phyloP scores from a whole-genome alignment of 2,329 filamentous ascomycete genomes.

The Catunica adiposa region DNA sequence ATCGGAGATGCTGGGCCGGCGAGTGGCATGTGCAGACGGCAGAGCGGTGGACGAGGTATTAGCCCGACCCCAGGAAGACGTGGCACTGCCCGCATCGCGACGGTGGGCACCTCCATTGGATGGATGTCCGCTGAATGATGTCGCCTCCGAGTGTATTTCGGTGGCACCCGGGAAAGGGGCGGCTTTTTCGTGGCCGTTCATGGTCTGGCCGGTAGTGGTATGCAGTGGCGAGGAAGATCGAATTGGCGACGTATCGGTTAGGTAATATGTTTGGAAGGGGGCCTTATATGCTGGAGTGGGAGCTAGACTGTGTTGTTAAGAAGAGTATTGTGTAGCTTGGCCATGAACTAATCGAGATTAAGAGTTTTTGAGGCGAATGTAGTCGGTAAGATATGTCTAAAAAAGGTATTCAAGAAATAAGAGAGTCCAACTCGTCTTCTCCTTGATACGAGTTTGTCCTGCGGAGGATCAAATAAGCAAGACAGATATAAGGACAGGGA shows the following conservation, averaged over 20 bases:
- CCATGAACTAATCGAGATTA: not conserved
- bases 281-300: not conserved
- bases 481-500: not conserved
- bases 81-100: conserved; percentile 19
- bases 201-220: not conserved
- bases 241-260: not conserved
- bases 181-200: conserved; percentile 21
- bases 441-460: not conserved
- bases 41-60: not conserved
- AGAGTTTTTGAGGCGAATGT: not conserved
- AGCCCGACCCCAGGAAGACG: not conserved
- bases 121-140: conserved; percentile 7
- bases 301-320: not conserved
- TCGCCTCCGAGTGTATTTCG: conserved; percentile 23
- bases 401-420: not conserved
- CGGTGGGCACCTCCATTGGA: conserved; percentile 10
- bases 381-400: not conserved
- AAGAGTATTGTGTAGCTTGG: too few relatives aligned
- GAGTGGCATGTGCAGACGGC: conserved; percentile 1
- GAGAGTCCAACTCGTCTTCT: not conserved
- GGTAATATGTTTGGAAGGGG: not conserved
- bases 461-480: not conserved
- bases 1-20: conserved; percentile 30
- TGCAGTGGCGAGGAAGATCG: not conserved
- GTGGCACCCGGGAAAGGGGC: conserved; percentile 43